Conservation (phyloP, 352 stramenopile genomes). For the Globisporangium nagaii region DNA sequence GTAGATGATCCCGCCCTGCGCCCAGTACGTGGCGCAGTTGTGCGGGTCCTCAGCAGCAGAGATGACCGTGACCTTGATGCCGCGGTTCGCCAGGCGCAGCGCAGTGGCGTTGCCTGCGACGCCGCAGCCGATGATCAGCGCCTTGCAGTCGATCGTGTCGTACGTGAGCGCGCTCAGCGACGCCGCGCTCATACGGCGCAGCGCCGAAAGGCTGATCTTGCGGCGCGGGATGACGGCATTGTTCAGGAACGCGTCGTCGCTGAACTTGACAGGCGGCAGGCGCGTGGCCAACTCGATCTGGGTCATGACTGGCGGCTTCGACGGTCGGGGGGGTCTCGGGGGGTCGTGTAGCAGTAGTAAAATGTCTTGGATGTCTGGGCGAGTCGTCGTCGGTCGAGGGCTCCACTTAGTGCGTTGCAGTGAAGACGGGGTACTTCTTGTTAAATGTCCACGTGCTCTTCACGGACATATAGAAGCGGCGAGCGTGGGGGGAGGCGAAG, state of each 20-base stretch:
- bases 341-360: no score
- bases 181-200: constrained; percentile 30
- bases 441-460: constrained; percentile 82
- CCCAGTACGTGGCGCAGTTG: constrained; percentile 94
- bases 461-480: constrained; percentile 54
- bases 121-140: constrained; percentile 72
- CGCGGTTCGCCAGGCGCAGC: constrained; percentile 66
- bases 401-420: constrained; percentile 47
- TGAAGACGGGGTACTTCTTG: constrained; percentile 81
- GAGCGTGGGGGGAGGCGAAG: neutral
- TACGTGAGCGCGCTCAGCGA: constrained; percentile 18
- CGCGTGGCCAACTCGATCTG: constrained; percentile 41
- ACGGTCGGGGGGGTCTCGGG: no score
- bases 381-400: no score
- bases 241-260: constrained; percentile 10
- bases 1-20: constrained; percentile 96
- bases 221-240: constrained; percentile 26
- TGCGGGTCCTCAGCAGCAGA: constrained; percentile 59
- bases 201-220: constrained; percentile 24
- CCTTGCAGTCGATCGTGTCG: constrained; percentile 54
- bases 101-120: constrained; percentile 73
- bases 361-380: constrained; percentile 5
- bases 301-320: constrained; percentile 33
- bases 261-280: constrained; percentile 24
- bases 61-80: constrained; percentile 79